Conservation (phyloP, 495 filamentous ascomycete genomes). For the Filosporella fistucella region DNA sequence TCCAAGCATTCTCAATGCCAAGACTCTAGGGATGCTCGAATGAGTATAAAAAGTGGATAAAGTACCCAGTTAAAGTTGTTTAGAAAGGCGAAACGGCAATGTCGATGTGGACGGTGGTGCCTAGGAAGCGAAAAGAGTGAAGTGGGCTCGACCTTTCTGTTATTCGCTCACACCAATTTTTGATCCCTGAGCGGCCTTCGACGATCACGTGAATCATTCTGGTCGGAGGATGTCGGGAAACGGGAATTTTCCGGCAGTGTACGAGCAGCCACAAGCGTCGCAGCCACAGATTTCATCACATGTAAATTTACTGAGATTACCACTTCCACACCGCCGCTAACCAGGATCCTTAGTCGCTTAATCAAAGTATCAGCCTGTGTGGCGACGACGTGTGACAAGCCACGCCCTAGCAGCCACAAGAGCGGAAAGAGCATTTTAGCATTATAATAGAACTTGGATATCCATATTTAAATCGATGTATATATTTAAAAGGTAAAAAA, state of each 20-base stretch:
- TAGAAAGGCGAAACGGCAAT: too few relatives aligned
- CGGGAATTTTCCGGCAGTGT: not conserved
- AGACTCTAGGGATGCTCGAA: too few relatives aligned
- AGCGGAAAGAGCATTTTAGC: not conserved
- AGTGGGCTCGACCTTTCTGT: too few relatives aligned
- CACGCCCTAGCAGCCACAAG: not conserved
- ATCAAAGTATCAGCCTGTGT: not conserved
- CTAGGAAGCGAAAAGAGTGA: too few relatives aligned
- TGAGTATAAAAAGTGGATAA: too few relatives aligned
- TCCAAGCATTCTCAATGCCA: not conserved
- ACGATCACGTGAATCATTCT: too few relatives aligned
- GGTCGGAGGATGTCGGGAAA: not conserved
- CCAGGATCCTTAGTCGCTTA: not conserved
- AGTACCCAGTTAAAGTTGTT: too few relatives aligned
- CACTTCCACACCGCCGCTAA: not conserved
- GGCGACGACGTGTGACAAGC: not conserved
- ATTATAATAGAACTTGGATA: conserved; percentile 6
- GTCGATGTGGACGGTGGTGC: too few relatives aligned
- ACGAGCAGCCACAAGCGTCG: conserved; percentile 9
- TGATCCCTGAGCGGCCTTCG: too few relatives aligned
- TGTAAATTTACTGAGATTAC: conserved; percentile 4
- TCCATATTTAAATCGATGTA: conserved; percentile 12
- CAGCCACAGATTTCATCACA: conserved; percentile 1
- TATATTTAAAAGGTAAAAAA: conserved; percentile 12
- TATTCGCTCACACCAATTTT: too few relatives aligned